Evolutionary conservation across 495 filamentous ascomycete genomes (phyloP).

Genomic region (Tuber brumale): DNA sequence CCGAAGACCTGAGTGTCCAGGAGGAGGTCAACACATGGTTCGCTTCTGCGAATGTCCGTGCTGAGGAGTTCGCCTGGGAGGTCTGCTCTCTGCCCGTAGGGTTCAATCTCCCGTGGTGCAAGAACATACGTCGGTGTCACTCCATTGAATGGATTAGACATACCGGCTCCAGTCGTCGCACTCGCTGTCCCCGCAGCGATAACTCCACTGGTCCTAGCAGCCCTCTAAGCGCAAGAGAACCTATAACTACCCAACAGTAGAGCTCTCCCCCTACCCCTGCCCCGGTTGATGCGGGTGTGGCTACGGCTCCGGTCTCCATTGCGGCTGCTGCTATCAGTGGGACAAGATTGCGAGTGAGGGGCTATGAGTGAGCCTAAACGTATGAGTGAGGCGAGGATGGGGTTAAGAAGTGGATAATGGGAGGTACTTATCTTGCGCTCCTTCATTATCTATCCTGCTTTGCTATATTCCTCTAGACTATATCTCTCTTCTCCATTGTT

Average conservation of each 20-base stretch:
- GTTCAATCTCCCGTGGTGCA: constrained; percentile 39
- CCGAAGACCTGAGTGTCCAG: constrained; percentile 38
- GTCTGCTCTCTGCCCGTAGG: constrained; percentile 2
- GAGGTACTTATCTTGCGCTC: neutral
- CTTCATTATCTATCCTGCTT: neutral
- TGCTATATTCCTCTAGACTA: no score
- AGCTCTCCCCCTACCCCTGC: no score
- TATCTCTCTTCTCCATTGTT: no score
- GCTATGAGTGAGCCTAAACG: neutral
- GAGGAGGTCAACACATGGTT: no score
- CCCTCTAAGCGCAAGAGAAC: no score
- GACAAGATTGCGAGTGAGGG: neutral
- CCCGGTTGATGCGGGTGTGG: no score
- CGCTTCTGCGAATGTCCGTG: no score
- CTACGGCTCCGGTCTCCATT: neutral
- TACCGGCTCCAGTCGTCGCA: neutral
- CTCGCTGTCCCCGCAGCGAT: neutral
- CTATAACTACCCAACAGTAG: no score
- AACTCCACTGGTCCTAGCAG: neutral
- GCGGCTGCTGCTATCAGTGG: neutral
- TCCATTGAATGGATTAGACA: constrained; percentile 16
- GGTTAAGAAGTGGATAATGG: neutral
- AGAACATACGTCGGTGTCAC: constrained; percentile 39
- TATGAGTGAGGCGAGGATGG: neutral
- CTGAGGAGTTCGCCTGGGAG: constrained; percentile 25